Base-by-base conservation (phyloP, 2,329 filamentous ascomycete genomes). In the Fusarium sp. region DNA sequence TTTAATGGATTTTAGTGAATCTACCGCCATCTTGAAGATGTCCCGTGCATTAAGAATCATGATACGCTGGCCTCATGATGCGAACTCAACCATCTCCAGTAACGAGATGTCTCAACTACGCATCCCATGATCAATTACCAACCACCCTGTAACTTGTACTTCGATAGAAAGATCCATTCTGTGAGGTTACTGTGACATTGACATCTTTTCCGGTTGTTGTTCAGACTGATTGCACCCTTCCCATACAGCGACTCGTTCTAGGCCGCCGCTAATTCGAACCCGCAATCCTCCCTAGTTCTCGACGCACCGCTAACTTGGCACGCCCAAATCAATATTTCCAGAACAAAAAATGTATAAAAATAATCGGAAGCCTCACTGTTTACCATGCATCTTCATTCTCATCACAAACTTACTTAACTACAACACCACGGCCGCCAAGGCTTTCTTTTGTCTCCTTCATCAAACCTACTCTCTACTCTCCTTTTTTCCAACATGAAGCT, bases 241-340 rank as follows among this genome's bases (percentile, higher is more conserved):
- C 25, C 45, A 17, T 27, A 48, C 21, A 33, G 3, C 18, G 23
- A 17, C 39, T 21, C n/a, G 53, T 62, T 69, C 66, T 54, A 48
- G 66, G 27, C 63, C 36, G 11, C 7, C 62, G 41, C 53, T 67
- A 69, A 47, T 41, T 13, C 20, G 20, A 62, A 56, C 37, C 66
- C 62, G 48, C 62, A 69, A 69, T 66, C 66, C 63, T 60, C 49
- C 58, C 35, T 48, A 43, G 40, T 40, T 67, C 53, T 48, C 63
- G 49, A 70, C 40, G 54, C 29, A 33, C 20, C n/a, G 47, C n/a
- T 23, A 51, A 45, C 46, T 53, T 60, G 57, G 64, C 46, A 59
- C n/a, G 41, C 25, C 35, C 31, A 25, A 25, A 23, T n/a, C 25
- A 42, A 51, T 48, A 46, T 18, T 27, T 14, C 33, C 20, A 11